Percentiles rank a stretch among this genome's conserved stretches.
These are phyloP conservation scores for Annulohypoxylon moriforme DNA, from an alignment of 495 filamentous ascomycete species.

Conservation along the genomic window DNA sequence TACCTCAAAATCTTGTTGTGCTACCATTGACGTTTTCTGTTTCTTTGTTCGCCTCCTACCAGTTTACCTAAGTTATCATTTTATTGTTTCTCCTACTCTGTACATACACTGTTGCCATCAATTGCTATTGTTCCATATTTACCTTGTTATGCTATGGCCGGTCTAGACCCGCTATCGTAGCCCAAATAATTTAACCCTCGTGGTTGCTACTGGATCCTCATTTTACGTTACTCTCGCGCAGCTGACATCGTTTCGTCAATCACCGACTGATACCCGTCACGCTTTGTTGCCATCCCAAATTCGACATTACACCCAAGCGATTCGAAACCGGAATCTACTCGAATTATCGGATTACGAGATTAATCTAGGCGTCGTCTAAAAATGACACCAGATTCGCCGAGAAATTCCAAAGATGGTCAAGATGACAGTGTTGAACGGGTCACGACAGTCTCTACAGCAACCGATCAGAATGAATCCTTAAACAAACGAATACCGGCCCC, in stretches of 20 bases:
- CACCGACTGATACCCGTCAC: conserved; percentile 3
- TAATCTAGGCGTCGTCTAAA: conserved; percentile 18
- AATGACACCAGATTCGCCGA: conserved; percentile 40
- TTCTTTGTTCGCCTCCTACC: conserved; percentile 10
- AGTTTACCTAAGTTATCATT: conserved; percentile 7
- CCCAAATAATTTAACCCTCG: conserved; percentile 3
- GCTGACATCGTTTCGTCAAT: conserved; percentile 4
- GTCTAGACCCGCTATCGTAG: conserved; percentile 16
- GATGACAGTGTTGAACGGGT: conserved; percentile 37
- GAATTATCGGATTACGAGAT: conserved; percentile 8
- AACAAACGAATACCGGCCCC: conserved; percentile 30
- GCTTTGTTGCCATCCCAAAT: background rate
- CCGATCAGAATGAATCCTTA: conserved; percentile 36
- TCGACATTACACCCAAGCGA: background rate
- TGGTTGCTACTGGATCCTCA: conserved; percentile 8
- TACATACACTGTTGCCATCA: background rate
- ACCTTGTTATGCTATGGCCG: conserved; percentile 13
- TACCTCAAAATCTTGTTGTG: conserved; percentile 27
- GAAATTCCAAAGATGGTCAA: conserved; percentile 32
- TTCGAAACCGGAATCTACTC: background rate
- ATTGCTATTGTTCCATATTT: conserved; percentile 4
- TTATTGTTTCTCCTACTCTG: conserved; percentile 7
- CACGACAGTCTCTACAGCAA: conserved; percentile 38
- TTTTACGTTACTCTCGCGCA: conserved; percentile 6
- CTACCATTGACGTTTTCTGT: conserved; percentile 18